Evolutionary conservation across 805 yeast species (phyloP).

Genomic region (Myxozyma neglecta): DNA sequence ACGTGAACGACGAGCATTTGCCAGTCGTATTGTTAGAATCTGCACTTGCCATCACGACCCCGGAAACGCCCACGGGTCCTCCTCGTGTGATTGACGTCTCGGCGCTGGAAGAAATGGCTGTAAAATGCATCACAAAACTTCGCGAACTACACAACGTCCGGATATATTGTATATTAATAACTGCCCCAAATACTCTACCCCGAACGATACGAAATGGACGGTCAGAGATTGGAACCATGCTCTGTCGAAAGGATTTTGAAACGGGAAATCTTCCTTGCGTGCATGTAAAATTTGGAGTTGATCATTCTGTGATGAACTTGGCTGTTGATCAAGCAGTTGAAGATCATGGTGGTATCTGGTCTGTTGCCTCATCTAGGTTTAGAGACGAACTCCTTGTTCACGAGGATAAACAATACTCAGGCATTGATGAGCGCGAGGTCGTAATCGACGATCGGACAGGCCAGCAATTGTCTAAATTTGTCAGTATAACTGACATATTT

Average conservation of each 20-base stretch:
- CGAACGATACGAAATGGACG: conserved; percentile 83
- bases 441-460: conserved; percentile 77
- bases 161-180: conserved; percentile 76
- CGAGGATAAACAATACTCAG: conserved; percentile 74
- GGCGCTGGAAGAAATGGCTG: conserved; percentile 52
- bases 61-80: conserved; percentile 32
- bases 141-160: conserved; percentile 68
- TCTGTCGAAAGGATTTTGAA: conserved; percentile 71
- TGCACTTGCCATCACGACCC: conserved; percentile 46
- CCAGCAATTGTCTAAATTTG: conserved; percentile 71
- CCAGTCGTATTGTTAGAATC: conserved; percentile 87
- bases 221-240: conserved; percentile 87
- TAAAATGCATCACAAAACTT: conserved; percentile 48
- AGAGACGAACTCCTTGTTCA: conserved; percentile 61
- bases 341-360: conserved; percentile 80
- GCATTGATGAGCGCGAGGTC: conserved; percentile 73
- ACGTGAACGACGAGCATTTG: conserved; percentile 73
- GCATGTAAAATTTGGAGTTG: conserved; percentile 75
- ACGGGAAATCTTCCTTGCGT: conserved; percentile 78
- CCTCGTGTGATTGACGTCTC: conserved; percentile 41
- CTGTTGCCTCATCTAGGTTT: conserved; percentile 66
- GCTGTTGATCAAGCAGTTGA: conserved; percentile 54
- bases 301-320: conserved; percentile 60
- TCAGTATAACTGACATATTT: conserved; percentile 67
- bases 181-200: conserved; percentile 79